phyloP scores from a whole-genome alignment of 306 rosid genomes.

The Ammopiptanthus mongolicus region DNA sequence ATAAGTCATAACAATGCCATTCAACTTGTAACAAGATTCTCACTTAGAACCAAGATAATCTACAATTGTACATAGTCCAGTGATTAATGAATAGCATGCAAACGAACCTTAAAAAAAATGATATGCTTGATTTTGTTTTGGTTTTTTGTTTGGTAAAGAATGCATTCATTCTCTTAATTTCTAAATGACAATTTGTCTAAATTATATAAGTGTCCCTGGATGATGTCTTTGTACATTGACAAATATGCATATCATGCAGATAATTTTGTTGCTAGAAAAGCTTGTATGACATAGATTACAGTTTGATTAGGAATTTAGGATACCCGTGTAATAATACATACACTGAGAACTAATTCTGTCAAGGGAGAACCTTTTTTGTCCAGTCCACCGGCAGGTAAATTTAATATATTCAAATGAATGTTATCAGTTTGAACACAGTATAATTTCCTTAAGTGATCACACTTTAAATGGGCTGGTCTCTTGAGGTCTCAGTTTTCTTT shows the following conservation, averaged over 20 bases:
- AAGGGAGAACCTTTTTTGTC: not conserved
- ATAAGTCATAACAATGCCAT: not conserved
- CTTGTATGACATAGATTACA: not conserved
- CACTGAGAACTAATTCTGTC: too few relatives aligned
- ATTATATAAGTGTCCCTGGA: not conserved
- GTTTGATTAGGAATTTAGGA: not conserved
- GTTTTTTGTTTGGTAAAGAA: not conserved
- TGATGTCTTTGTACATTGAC: not conserved
- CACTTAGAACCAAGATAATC: not conserved
- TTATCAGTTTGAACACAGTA: not conserved
- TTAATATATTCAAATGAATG: not conserved
- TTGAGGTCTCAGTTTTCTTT: not conserved
- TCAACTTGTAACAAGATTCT: conserved; percentile 1
- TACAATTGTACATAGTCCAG: not conserved
- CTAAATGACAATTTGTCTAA: not conserved
- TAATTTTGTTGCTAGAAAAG: not conserved
- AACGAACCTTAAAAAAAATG: not conserved
- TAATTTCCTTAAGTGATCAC: not conserved
- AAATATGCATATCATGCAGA: not conserved
- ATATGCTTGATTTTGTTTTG: not conserved
- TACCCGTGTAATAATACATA: not conserved
- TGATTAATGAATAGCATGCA: not conserved
- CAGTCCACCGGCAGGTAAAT: not conserved
- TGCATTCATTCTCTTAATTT: not conserved
- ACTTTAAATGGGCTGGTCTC: not conserved